Evolutionary conservation across 305 asterid species (phyloP), one percentile per base, ranked within the genome.

Genomic region (Solanum chacoense): DNA sequence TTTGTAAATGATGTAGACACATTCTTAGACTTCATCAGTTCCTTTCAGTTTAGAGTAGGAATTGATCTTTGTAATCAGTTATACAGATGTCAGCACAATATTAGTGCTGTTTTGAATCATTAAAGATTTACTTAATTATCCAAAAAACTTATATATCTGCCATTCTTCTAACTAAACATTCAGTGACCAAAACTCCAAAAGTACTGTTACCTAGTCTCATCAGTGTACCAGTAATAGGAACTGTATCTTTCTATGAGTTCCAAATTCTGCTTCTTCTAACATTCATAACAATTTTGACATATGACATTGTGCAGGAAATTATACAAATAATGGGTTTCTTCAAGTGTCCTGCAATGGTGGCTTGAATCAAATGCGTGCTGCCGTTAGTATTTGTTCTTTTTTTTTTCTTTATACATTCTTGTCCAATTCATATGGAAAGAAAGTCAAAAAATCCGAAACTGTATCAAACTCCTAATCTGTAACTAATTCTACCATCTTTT

Each of bases 291-390:
- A 20, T 11, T 50, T 50, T 31, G 42, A 31, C 40, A 55, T 38
- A 84, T 84, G 74, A 84, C 77, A 72, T 89, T 89, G 83, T 92
- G 91, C 95, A 98, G 99, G 99, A 91, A 95, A 95, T 88, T 98
- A 98, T 92, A 95, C 96, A 79, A 96, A 96, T 90, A 95, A 95
- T 86, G 99, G 99, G 88, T 98, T 92, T 94, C 96, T 98, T 84
- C 94, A 91, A 93, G 94, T 98, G 85, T 94, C 98, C 90, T 98
- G 99, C 95, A 98, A 96, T 71, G 99, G 99, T 11, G 99, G 99
- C 87, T 93, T 98, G 96, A 98, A 98, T 92, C 99, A 98, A 92
- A 98, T 98, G 99, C 98, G 99, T 77, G 92, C 99, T 72, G 99
- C 97, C 93, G 99, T 98, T 88, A 11, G 95, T 90, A 90, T 85